Evolutionary conservation across 495 filamentous ascomycete genomes (phyloP).

Genomic region (Penicillium canescens): DNA sequence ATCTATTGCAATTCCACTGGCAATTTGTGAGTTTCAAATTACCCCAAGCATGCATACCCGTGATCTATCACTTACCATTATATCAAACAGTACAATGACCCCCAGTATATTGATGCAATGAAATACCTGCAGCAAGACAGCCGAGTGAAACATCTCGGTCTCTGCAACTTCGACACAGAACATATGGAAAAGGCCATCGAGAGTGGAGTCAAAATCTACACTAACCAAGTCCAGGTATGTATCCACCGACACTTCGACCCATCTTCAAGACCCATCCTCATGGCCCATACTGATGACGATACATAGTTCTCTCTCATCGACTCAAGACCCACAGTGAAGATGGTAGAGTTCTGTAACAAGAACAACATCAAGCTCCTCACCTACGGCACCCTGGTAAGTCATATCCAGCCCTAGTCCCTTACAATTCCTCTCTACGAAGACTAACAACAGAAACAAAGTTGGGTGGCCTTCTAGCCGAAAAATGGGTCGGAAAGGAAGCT

Average conservation of each 20-base stretch:
- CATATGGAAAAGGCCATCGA: conserved; percentile 35
- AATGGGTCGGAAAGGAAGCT: conserved; percentile 34
- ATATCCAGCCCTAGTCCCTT: conserved; percentile 8
- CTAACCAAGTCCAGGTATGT: conserved; percentile 44
- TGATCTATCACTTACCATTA: neutral
- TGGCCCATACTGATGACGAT: neutral
- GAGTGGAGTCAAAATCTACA: conserved; percentile 29
- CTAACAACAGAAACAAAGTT: conserved; percentile 18
- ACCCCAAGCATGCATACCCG: neutral
- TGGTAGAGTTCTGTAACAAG: conserved; percentile 34
- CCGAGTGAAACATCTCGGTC: conserved; percentile 32
- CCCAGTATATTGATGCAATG: conserved; percentile 36
- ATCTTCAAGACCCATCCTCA: neutral
- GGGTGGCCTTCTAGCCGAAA: conserved; percentile 41
- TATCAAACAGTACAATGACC: conserved; percentile 34
- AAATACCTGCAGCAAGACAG: conserved; percentile 32
- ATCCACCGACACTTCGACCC: neutral
- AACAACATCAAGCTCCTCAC: conserved; percentile 43
- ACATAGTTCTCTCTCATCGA: conserved; percentile 44
- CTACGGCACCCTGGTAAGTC: conserved; percentile 38
- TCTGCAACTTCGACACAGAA: conserved; percentile 46
- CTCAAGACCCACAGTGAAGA: conserved; percentile 30
- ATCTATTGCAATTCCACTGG: conserved; percentile 50
- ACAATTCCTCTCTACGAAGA: no score
- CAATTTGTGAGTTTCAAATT: conserved; percentile 34